Evolutionary conservation across 441 rosid species (phyloP), one percentile per base, ranked within the genome.

Genomic region (Iberis amara): DNA sequence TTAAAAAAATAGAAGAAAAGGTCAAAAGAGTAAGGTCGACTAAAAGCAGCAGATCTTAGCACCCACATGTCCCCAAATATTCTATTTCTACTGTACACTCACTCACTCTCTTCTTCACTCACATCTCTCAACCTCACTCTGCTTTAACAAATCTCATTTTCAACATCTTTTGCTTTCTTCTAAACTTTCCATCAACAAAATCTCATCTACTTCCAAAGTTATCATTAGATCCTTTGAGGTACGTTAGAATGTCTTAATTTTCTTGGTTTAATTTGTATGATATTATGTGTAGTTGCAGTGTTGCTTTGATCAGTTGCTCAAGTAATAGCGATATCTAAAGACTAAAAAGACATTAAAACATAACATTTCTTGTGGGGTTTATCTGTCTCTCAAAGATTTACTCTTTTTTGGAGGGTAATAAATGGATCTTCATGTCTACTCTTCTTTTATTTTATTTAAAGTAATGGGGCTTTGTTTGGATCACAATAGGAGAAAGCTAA

Each of bases 81-180:
- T 58, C 69, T 65, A 65, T 65, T 65, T 57, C 50, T 39, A 65
- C 64, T 65, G 69, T 65, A 65, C 64, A 65, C 69, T 65, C 54
- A n/a, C n/a, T n/a, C n/a, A n/a, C n/a, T n/a, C n/a, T 64, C 63
- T 44, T 49, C 62, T 56, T 35, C 63, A 21, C 31, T 62, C 38
- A 33, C 38, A n/a, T 37, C 47, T 36, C 53, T 24, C 2, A 4
- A 50, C 47, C n/a, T n/a, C n/a, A n/a, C n/a, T 57, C 68, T 64
- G 18, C 53, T 57, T 50, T 15, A 32, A 26, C 24, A 40, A 50
- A n/a, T 57, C 59, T 58, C 64, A 45, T 24, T 58, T 57, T 64
- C 53, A 57, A 8, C 47, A 36, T 27, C 61, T 40, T 54, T 35
- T 7, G n/a, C 41, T 32, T 47, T 55, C 56, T 62, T 63, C 30